Conservation (phyloP, 768 basidiomycete species). For the Lepiota venenata region DNA sequence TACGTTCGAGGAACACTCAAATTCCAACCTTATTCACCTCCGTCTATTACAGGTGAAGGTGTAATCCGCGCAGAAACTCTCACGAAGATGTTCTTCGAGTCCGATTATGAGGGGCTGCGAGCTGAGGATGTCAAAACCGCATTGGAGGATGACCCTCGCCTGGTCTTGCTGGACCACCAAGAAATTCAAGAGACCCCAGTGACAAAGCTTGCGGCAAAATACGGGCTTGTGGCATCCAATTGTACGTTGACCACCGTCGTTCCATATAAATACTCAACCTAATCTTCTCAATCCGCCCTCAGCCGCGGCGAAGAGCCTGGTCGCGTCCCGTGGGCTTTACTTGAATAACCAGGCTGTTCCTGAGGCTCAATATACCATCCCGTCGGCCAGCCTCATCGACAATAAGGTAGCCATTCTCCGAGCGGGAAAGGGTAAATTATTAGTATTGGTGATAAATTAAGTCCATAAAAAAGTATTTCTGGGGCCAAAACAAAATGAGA, state of each 20-base stretch:
- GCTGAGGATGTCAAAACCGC: slow-evolving; percentile 57
- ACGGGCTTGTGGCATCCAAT: slow-evolving; percentile 59
- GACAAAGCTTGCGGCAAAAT: slow-evolving; percentile 55
- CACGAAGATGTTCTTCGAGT: slow-evolving; percentile 42
- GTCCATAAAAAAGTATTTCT: too few species aligned
- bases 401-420: slow-evolving; percentile 60
- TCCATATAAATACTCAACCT: neutral
- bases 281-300: slow-evolving; percentile 7
- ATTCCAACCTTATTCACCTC: neutral
- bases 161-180: slow-evolving; percentile 45
- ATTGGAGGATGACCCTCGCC: slow-evolving; percentile 62
- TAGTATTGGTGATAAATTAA: slow-evolving; percentile 41
- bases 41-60: slow-evolving; percentile 30
- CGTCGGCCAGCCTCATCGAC: slow-evolving; percentile 51
- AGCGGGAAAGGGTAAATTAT: slow-evolving; percentile 70
- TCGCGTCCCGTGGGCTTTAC: slow-evolving; percentile 66
- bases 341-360: slow-evolving; percentile 60
- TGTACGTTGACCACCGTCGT: slow-evolving; percentile 39
- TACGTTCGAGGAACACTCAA: slow-evolving; percentile 15
- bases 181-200: slow-evolving; percentile 55
- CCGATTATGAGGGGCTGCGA: slow-evolving; percentile 42
- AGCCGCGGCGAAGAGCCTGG: slow-evolving; percentile 67
- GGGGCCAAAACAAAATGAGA: too few species aligned
- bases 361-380: slow-evolving; percentile 44
- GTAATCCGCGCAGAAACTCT: slow-evolving; percentile 37